Evolutionary conservation across 495 filamentous ascomycete species (phyloP), one percentile per base, ranked within the genome.

Genomic region (Xylaria acuta): DNA sequence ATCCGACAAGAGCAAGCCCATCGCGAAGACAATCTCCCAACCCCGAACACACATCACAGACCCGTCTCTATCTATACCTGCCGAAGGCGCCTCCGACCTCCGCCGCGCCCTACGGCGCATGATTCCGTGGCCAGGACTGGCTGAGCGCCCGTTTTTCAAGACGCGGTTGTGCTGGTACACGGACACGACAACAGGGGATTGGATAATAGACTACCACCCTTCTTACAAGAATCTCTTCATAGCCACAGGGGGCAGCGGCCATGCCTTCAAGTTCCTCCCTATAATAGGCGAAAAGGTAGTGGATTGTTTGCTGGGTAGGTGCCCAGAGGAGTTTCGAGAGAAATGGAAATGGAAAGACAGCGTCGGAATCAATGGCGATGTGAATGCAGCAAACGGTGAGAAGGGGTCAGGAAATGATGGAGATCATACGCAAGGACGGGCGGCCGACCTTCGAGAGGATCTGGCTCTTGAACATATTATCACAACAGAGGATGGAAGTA

Each of bases 121-220:
- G 76, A 80, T 93, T 5, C 92, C 93, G 1, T 81, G 82, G 53
- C 78, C 78, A 0, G 75, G 76, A 3, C 82, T 96, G 18, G 83
- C 78, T 30, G 85, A 90, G 34, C 80, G 94, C 41, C 87, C 89
- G 0, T 97, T 94, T 75, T 77, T 81, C 45, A 79, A 83, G 18
- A 93, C 90, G n/a, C 84, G 93, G 22, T 82, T 98, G 53, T 99
- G 95, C 79, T 97, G 93, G 93, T 97, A 98, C 74, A 90, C 87
- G 8, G 94, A 97, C 83, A 97, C 93, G 18, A 86, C 92, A 9
- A 89, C 86, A 20, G 93, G 89, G 7, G 92, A 97, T 79, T 97
- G 94, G 83, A 82, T 97, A 40, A 86, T 97, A 69, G 87, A 89
- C 67, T 93, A 92, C 72, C 92, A 96, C 72, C 94, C 94, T 0